Base-by-base conservation (phyloP, 768 basidiomycete genomes). In the Trametes sanguinea region DNA sequence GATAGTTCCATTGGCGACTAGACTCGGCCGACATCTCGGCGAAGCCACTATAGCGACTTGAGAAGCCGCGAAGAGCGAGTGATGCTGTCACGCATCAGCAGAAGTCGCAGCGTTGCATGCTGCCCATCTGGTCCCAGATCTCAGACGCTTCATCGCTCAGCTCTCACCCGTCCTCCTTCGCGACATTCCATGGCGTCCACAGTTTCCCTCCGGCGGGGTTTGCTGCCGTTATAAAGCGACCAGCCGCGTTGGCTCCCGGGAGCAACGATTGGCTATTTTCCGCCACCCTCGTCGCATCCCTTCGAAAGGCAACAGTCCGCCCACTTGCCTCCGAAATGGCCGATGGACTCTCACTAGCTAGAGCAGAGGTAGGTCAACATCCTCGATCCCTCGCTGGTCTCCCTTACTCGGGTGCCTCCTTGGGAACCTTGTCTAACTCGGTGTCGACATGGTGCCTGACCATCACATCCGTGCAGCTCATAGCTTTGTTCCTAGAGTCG, bases 401-500 rank as follows among this genome's bases (percentile, higher is more conserved):
- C 10, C 5, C 27, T 5, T 11, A 27, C 48, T 22, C 30, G 29
- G 48, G 30, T 50, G 10, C 33, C 33, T 39, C 11, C 35, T 17
- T 22, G 17, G 22, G 33, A 29, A 14, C n/a, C 32, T 7, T 51
- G 51, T 9, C n/a, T 32, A 13, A 14, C 50, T 29, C 13, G 16
- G 11, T 16, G 16, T 37, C 16, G 4, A n/a, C 29, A 33, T 42
- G 37, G n/a, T 27, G 11, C 17, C 52, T 53, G 37, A 53, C 22
- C 29, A n/a, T 2, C 1, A 30, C 13, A 10, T 14, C 8, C 10
- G 29, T n/a, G 13, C 40, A 54, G 45, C 44, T 61, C n/a, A 32
- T 61, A n/a, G 60, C 45, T 27, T 22, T 61, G 14, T 46, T 54
- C 27, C 9, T 40, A 8, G 52, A 61, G 44, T 47, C 52, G 14